Percentiles rank a stretch among this genome's conserved stretches.
phyloP scores from a whole-genome alignment of 2,329 filamentous ascomycete species.

The Cladosporium sp. region DNA sequence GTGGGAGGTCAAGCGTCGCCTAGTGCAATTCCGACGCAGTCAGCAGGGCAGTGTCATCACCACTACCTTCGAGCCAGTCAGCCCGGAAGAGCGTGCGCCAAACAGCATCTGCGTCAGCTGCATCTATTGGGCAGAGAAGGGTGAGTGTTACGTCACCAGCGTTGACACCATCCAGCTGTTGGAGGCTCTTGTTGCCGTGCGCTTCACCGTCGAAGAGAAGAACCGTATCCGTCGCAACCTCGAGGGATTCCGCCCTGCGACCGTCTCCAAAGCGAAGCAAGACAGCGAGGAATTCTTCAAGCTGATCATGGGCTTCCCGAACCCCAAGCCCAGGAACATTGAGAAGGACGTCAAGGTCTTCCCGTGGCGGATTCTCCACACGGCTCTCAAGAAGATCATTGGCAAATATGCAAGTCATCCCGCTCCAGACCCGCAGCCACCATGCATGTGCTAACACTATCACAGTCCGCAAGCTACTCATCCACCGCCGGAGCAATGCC shows the following conservation, averaged over 20 bases:
- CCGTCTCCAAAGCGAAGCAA: conserved; percentile 87
- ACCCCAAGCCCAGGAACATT: conserved; percentile 93
- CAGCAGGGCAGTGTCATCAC: conserved; percentile 82
- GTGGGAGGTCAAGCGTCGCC: conserved; percentile 72
- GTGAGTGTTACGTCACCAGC: conserved; percentile 89
- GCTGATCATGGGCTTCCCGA: conserved; percentile 95
- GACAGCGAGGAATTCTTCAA: conserved; percentile 99
- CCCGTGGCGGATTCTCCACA: conserved; percentile 85
- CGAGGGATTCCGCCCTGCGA: conserved; percentile 88
- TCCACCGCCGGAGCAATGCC: conserved; percentile 58
- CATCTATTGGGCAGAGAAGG: conserved; percentile 93
- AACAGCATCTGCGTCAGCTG: conserved; percentile 95
- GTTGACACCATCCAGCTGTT: conserved; percentile 96
- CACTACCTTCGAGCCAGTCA: conserved; percentile 76
- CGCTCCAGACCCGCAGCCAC: conserved; percentile 33
- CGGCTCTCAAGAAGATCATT: conserved; percentile 96
- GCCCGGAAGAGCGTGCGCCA: conserved; percentile 74
- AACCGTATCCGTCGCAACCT: conserved; percentile 95
- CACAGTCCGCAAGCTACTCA: conserved; percentile 68
- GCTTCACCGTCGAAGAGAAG: conserved; percentile 97
- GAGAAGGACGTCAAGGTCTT: conserved; percentile 99
- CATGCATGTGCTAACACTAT: conserved; percentile 37
- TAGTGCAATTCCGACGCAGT: conserved; percentile 84
- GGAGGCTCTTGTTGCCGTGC: conserved; percentile 81
- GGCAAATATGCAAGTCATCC: conserved; percentile 77